These are phyloP conservation scores for Fusarium irregulare DNA, from an alignment of 2,329 filamentous ascomycete genomes.

Conservation along the genomic window DNA sequence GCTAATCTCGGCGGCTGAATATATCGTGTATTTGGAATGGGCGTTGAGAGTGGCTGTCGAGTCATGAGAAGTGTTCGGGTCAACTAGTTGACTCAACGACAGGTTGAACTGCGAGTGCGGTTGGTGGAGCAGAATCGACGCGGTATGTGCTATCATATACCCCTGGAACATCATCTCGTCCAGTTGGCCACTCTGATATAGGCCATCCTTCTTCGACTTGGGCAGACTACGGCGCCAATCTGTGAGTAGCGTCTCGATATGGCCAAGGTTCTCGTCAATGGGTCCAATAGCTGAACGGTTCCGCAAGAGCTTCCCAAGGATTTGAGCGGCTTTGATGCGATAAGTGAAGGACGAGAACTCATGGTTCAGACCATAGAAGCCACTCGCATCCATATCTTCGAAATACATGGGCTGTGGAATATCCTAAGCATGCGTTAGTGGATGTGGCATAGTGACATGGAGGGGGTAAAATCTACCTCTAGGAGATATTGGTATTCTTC, in stretches of 20 bases:
- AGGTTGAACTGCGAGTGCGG: slow-evolving; percentile 80
- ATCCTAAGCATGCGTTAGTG: slow-evolving; percentile 54
- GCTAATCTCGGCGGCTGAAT: slow-evolving; percentile 81
- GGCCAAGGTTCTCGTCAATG: slow-evolving; percentile 63
- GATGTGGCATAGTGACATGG: neutral
- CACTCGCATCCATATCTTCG: slow-evolving; percentile 78
- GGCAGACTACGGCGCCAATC: slow-evolving; percentile 88
- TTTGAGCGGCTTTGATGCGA: slow-evolving; percentile 82
- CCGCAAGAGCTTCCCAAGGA: slow-evolving; percentile 79
- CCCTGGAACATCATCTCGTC: slow-evolving; percentile 95
- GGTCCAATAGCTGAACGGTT: slow-evolving; percentile 63
- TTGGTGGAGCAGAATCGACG: slow-evolving; percentile 81
- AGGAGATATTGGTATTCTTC: slow-evolving; percentile 79
- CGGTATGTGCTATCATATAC: slow-evolving; percentile 78
- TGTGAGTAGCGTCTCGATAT: slow-evolving; percentile 65
- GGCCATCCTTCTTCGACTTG: slow-evolving; percentile 73
- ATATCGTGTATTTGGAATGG: slow-evolving; percentile 84
- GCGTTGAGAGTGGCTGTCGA: slow-evolving; percentile 65
- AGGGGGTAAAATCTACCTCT: slow-evolving; percentile 58
- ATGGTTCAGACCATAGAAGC: slow-evolving; percentile 77
- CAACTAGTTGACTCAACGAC: slow-evolving; percentile 67
- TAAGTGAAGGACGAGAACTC: slow-evolving; percentile 88
- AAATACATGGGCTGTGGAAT: slow-evolving; percentile 72
- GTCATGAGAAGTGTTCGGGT: slow-evolving; percentile 73
- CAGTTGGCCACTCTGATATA: slow-evolving; percentile 75